phyloP scores from a whole-genome alignment of 768 basidiomycete species.

The Trichaptum fuscoviolaceum region DNA sequence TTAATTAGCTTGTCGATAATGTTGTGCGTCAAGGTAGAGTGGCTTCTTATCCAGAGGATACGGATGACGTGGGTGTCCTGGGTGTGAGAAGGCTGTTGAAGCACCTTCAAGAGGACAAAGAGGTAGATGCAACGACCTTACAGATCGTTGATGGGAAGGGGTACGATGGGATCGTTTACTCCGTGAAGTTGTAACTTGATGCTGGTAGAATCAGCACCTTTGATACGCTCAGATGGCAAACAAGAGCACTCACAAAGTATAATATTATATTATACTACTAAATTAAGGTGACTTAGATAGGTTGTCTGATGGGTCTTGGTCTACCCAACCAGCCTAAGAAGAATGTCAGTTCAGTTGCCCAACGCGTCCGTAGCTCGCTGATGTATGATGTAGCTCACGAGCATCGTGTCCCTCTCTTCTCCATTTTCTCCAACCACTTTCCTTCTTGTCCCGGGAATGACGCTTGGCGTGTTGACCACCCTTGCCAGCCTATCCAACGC shows the following conservation, averaged over 20 bases:
- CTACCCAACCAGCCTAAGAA: not conserved
- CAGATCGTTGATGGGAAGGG: conserved; percentile 47
- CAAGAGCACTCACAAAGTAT: not conserved
- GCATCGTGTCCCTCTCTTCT: conserved; percentile 45
- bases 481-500: conserved; percentile 48
- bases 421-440: conserved; percentile 48
- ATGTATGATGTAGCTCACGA: conserved; percentile 31
- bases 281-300: not conserved
- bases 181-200: conserved; percentile 19
- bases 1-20: conserved; percentile 52
- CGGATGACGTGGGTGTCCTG: conserved; percentile 31
- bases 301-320: not conserved
- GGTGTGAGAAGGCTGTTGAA: conserved; percentile 44
- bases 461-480: conserved; percentile 61
- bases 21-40: conserved; percentile 48
- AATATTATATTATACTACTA: not conserved
- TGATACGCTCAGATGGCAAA: not conserved
- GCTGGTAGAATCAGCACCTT: not conserved
- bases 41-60: conserved; percentile 14
- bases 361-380: not conserved
- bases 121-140: conserved; percentile 47
- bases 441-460: conserved; percentile 40
- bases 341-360: not conserved
- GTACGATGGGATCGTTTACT: conserved; percentile 50
- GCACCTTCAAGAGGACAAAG: conserved; percentile 42